These are phyloP conservation scores for Parachlorella kessleri DNA, from an alignment of 139 green algal genomes.

Conservation along the genomic window DNA sequence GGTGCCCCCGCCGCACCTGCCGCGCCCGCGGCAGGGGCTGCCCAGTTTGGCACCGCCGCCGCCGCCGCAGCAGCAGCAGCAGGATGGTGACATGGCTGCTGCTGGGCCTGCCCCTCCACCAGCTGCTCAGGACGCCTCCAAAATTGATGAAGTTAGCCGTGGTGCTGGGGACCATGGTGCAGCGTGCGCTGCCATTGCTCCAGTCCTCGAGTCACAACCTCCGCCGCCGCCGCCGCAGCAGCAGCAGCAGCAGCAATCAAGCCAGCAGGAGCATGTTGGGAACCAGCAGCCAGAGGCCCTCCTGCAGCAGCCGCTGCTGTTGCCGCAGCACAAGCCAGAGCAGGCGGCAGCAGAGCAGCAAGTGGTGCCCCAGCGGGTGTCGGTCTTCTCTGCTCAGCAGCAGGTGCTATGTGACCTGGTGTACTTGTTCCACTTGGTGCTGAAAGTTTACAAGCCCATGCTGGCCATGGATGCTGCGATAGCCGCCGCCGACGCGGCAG, in stretches of 20 bases:
- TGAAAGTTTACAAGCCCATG: constrained; percentile 59
- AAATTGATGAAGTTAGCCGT: no score
- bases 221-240: background rate
- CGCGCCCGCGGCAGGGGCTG: no score
- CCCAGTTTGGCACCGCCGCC: background rate
- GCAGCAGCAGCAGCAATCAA: background rate
- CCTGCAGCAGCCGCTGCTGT: background rate
- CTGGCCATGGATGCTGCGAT: background rate
- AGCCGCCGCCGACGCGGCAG: constrained; percentile 7
- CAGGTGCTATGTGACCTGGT: constrained; percentile 71
- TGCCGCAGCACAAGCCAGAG: background rate
- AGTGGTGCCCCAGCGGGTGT: background rate
- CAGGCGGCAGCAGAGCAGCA: background rate
- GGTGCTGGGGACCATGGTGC: no score
- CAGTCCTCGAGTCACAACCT: background rate
- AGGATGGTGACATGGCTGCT: background rate
- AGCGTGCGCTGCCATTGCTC: background rate
- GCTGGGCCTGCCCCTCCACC: background rate
- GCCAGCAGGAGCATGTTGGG: background rate
- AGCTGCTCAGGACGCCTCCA: no score
- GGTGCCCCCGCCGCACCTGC: no score
- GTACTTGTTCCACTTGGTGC: constrained; percentile 62
- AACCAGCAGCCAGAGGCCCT: background rate
- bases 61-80: background rate
- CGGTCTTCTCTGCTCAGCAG: constrained; percentile 13